phyloP scores from a whole-genome alignment of 352 stramenopile species.

The Pythium vanterpoolii region DNA sequence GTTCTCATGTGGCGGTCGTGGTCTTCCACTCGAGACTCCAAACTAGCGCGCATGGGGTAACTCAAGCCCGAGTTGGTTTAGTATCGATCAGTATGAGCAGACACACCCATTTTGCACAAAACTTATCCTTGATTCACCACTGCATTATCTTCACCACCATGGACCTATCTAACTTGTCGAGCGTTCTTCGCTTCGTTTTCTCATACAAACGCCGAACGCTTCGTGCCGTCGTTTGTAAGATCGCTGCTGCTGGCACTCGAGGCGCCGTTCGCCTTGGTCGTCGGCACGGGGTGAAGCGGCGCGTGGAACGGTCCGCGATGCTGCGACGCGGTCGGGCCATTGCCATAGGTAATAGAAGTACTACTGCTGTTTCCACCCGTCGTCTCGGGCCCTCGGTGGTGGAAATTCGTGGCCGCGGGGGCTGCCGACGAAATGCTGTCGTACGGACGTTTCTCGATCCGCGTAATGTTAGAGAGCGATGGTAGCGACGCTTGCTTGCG shows the following conservation, averaged over 20 bases:
- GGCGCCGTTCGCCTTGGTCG: background rate
- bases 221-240: background rate
- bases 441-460: constrained; percentile 18
- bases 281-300: constrained; percentile 2
- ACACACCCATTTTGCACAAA: too few relatives aligned
- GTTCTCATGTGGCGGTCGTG: too few relatives aligned
- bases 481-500: constrained; percentile 20
- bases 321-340: background rate
- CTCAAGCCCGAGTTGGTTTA: too few relatives aligned
- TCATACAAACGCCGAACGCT: constrained; percentile 15
- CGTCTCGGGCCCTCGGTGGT: constrained; percentile 7
- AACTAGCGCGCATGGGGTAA: too few relatives aligned
- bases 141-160: too few relatives aligned
- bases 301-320: constrained; percentile 5
- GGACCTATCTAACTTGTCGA: background rate
- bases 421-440: constrained; percentile 20
- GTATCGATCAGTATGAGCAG: too few relatives aligned
- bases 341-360: background rate
- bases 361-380: too few relatives aligned
- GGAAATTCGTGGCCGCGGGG: background rate
- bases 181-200: background rate
- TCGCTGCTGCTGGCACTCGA: constrained; percentile 5
- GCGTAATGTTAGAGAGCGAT: constrained; percentile 16
- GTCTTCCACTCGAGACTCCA: too few relatives aligned
- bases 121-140: too few relatives aligned